phyloP scores from a whole-genome alignment of 1,284 basidiomycete genomes.

The Anthracocystis walkeri region DNA sequence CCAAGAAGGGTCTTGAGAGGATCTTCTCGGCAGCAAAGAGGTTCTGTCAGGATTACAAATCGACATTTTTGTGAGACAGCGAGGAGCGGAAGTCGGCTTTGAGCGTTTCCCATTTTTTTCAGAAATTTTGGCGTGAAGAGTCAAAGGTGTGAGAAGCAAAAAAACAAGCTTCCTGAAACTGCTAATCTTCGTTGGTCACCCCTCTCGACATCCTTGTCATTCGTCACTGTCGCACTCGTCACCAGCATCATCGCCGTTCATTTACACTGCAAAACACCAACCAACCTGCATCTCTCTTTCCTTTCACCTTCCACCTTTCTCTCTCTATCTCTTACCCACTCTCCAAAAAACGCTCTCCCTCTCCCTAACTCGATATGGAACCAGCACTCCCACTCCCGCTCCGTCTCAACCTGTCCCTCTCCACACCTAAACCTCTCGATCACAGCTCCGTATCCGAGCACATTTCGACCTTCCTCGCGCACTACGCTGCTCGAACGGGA shows the following conservation, averaged over 20 bases:
- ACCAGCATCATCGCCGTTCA: neutral
- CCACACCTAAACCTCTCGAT: neutral
- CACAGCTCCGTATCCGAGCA: slow-evolving; percentile 15
- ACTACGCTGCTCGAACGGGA: slow-evolving; percentile 39
- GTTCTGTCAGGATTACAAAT: slow-evolving; percentile 27
- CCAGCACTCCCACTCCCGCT: slow-evolving; percentile 38
- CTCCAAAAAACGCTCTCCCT: neutral
- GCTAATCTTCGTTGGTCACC: neutral
- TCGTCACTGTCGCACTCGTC: slow-evolving; percentile 1
- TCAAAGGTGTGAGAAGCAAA: no score
- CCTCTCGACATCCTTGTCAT: neutral
- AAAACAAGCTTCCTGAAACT: no score
- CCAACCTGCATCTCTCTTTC: neutral
- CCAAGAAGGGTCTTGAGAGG: neutral
- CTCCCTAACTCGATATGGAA: slow-evolving; percentile 28
- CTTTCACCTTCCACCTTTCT: no score
- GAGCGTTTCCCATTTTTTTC: neutral
- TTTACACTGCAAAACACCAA: no score
- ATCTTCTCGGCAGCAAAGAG: neutral
- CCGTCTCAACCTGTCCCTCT: slow-evolving; percentile 20
- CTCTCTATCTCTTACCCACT: no score
- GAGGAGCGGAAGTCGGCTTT: slow-evolving; percentile 4
- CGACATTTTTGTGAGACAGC: neutral
- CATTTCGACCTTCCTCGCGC: slow-evolving; percentile 30
- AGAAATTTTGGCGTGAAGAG: neutral